Evolutionary conservation across 306 rosid species (phyloP).

Genomic region (Vigna unguiculata): DNA sequence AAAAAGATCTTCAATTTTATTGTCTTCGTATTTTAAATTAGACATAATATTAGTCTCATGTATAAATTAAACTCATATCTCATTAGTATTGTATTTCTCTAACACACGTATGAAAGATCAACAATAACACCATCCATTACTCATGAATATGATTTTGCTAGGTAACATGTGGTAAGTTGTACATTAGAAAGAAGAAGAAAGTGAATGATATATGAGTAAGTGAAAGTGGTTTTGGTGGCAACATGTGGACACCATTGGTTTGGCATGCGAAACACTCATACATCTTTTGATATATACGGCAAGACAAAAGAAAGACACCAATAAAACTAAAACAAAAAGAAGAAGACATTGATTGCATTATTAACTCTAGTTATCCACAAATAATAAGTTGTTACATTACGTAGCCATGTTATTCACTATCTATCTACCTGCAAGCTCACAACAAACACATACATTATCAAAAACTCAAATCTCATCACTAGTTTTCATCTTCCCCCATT

Average conservation of each 20-base stretch:
- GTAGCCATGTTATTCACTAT: conserved; percentile 2
- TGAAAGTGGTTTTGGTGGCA: conserved; percentile 32
- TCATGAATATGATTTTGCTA: neutral
- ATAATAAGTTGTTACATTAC: neutral
- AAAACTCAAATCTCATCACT: neutral
- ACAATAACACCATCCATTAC: neutral
- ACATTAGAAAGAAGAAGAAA: neutral
- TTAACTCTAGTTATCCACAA: conserved; percentile 39
- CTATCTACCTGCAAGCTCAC: neutral
- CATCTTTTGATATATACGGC: conserved; percentile 35
- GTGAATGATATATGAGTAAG: neutral
- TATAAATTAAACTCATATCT: too few relatives aligned
- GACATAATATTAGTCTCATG: too few relatives aligned
- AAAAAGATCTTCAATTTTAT: too few relatives aligned
- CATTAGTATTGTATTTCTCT: too few relatives aligned
- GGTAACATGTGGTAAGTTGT: neutral
- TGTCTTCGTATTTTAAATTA: too few relatives aligned
- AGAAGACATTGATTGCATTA: conserved; percentile 50
- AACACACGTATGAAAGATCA: too few relatives aligned
- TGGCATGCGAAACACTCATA: conserved; percentile 39
- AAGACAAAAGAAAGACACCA: conserved; percentile 54
- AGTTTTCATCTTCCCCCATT: conserved; percentile 7
- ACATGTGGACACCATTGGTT: conserved; percentile 43
- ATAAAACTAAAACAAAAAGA: conserved; percentile 41
- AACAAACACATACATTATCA: neutral